These are phyloP conservation scores for Yamadazyma laniorum DNA, from an alignment of 805 yeast species.

Conservation along the genomic window DNA sequence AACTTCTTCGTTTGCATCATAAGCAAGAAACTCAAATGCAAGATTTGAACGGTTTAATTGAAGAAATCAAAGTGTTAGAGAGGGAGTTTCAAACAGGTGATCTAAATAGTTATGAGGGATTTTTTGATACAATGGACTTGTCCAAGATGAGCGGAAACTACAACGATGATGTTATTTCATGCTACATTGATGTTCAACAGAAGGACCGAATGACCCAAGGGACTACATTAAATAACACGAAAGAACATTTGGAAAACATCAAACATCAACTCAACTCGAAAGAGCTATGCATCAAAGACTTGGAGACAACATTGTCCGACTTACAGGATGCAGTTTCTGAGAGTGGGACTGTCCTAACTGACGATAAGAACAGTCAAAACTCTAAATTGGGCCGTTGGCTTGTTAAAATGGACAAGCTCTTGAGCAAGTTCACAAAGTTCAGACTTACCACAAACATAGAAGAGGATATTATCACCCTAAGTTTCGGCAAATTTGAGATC, in stretches of 20 bases:
- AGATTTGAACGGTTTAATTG: conserved; percentile 26
- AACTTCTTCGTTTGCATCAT: conserved; percentile 23
- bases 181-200: conserved; percentile 2
- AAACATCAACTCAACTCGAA: neutral
- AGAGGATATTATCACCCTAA: conserved; percentile 8
- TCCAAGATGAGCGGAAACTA: conserved; percentile 1
- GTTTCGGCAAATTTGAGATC: conserved; percentile 8
- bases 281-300: neutral
- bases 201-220: neutral
- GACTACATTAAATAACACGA: neutral
- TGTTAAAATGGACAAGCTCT: conserved; percentile 11
- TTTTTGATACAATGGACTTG: conserved; percentile 9
- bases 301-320: neutral
- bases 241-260: neutral
- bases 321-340: neutral
- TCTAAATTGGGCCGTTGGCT: conserved; percentile 14
- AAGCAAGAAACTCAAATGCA: conserved; percentile 22
- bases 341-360: neutral
- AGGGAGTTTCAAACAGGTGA: conserved; percentile 14
- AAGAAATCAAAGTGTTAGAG: conserved; percentile 23
- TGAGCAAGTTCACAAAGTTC: conserved; percentile 5
- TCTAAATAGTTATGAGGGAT: conserved; percentile 3
- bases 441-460: conserved; percentile 8
- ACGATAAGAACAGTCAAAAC: conserved; percentile 1
- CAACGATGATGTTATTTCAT: conserved; percentile 2